These are phyloP conservation scores for Russula abietina DNA, from an alignment of 768 basidiomycete genomes.

Conservation along the genomic window DNA sequence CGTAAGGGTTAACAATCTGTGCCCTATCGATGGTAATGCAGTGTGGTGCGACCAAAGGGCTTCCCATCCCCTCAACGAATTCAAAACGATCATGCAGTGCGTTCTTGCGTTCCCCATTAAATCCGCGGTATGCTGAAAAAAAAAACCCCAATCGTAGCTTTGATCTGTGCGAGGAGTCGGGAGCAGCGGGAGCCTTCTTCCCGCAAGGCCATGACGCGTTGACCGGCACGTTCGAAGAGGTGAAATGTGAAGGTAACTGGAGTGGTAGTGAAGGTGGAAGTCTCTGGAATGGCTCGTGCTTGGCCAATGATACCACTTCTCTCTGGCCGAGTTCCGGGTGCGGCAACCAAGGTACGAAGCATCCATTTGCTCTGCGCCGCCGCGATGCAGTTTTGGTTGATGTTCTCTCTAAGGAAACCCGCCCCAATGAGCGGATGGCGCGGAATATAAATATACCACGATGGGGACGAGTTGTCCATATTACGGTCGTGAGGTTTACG, in stretches of 20 bases:
- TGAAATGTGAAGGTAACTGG: slow-evolving; percentile 49
- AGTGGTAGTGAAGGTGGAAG: slow-evolving; percentile 44
- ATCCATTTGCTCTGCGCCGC: background rate
- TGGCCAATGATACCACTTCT: slow-evolving; percentile 40
- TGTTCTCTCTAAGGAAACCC: background rate
- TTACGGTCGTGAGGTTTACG: background rate
- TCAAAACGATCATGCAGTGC: slow-evolving; percentile 44
- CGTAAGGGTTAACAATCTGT: slow-evolving; percentile 44
- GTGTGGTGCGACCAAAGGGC: slow-evolving; percentile 51
- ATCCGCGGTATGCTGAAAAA: background rate
- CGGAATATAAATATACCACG: background rate
- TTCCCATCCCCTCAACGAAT: slow-evolving; percentile 36
- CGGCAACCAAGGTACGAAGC: slow-evolving; percentile 44
- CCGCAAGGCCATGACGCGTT: slow-evolving; percentile 48
- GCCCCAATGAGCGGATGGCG: background rate
- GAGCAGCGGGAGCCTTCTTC: slow-evolving; percentile 49
- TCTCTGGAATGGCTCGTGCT: slow-evolving; percentile 46
- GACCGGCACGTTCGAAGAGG: slow-evolving; percentile 48
- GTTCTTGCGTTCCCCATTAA: slow-evolving; percentile 20
- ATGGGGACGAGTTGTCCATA: background rate
- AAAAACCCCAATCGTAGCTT: slow-evolving; percentile 40
- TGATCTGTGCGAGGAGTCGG: slow-evolving; percentile 56
- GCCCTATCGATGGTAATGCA: slow-evolving; percentile 39
- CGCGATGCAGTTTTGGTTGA: background rate
- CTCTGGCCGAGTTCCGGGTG: slow-evolving; percentile 50